Evolutionary conservation across 768 basidiomycete genomes (phyloP).

Genomic region (Ramaria sp.): DNA sequence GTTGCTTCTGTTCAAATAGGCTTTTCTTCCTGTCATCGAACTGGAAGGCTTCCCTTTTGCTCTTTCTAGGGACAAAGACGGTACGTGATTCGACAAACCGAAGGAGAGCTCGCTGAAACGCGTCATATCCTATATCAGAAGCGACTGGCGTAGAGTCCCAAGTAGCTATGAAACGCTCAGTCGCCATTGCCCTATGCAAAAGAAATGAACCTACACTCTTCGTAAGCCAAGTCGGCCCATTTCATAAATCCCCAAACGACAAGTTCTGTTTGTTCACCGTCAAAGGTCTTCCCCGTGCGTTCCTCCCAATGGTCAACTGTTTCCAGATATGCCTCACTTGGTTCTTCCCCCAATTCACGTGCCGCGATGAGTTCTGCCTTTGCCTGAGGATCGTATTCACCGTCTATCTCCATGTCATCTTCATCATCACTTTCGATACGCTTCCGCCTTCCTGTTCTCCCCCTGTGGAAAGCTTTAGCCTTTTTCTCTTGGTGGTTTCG

Average conservation of each 20-base stretch:
- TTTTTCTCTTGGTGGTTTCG: constrained; percentile 8
- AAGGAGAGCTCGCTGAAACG: constrained; percentile 57
- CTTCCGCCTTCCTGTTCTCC: constrained; percentile 20
- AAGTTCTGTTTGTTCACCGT: constrained; percentile 38
- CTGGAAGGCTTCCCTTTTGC: constrained; percentile 26
- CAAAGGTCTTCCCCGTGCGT: constrained; percentile 29
- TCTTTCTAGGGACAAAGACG: constrained; percentile 47
- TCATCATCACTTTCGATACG: constrained; percentile 13
- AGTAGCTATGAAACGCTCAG: constrained; percentile 41
- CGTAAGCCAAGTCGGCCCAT: constrained; percentile 90
- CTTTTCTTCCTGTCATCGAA: constrained; percentile 47
- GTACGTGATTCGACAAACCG: constrained; percentile 51
- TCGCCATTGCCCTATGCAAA: background rate
- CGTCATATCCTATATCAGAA: constrained; percentile 44
- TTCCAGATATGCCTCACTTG: constrained; percentile 40
- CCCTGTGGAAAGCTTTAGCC: constrained; percentile 12
- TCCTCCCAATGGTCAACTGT: constrained; percentile 54
- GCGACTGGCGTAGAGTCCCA: constrained; percentile 82
- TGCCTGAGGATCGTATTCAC: constrained; percentile 21
- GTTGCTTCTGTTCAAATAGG: constrained; percentile 34
- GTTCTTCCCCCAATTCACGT: constrained; percentile 54
- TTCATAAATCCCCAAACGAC: constrained; percentile 84
- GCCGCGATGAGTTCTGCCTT: constrained; percentile 25
- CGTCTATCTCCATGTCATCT: constrained; percentile 19
- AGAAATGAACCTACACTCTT: constrained; percentile 53